phyloP scores from a whole-genome alignment of 352 stramenopile species.

The Phytophthora melonis region DNA sequence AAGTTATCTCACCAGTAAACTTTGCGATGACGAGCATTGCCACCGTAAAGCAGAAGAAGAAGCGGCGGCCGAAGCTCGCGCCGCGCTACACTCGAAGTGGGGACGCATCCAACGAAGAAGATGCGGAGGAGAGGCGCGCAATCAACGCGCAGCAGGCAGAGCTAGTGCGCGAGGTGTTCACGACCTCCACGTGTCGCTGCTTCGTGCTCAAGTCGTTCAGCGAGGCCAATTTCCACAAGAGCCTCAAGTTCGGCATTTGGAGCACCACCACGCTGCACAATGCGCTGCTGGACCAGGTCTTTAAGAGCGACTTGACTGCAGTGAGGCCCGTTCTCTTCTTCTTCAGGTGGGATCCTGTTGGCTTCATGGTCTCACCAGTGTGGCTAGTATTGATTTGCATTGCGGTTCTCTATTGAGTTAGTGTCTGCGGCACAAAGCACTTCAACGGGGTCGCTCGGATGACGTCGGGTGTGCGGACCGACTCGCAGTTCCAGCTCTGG shows the following conservation, averaged over 20 bases:
- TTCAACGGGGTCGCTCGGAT: constrained; percentile 84
- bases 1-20: background rate
- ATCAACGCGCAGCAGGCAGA: constrained; percentile 39
- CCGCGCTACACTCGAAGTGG: constrained; percentile 46
- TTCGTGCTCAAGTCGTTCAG: constrained; percentile 90
- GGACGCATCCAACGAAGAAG: background rate
- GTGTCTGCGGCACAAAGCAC: constrained; percentile 78
- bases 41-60: constrained; percentile 11
- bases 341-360: constrained; percentile 60
- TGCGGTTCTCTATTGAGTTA: constrained; percentile 16
- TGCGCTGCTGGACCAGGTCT: constrained; percentile 72
- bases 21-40: constrained; percentile 7
- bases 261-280: constrained; percentile 80
- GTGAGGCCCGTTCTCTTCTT: constrained; percentile 78
- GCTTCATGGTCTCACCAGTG: background rate
- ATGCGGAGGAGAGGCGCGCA: constrained; percentile 7
- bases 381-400: constrained; percentile 1
- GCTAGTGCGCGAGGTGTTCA: constrained; percentile 66
- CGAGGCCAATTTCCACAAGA: constrained; percentile 88
- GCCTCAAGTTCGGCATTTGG: constrained; percentile 86
- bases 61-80: constrained; percentile 51
- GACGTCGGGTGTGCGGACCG: constrained; percentile 64
- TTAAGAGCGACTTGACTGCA: constrained; percentile 72
- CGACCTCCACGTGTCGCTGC: constrained; percentile 70
- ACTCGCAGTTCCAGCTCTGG: constrained; percentile 74